Evolutionary conservation across 148 eudicot species (phyloP), one percentile per base, ranked within the genome.

Genomic region (Arbutus unedo): DNA sequence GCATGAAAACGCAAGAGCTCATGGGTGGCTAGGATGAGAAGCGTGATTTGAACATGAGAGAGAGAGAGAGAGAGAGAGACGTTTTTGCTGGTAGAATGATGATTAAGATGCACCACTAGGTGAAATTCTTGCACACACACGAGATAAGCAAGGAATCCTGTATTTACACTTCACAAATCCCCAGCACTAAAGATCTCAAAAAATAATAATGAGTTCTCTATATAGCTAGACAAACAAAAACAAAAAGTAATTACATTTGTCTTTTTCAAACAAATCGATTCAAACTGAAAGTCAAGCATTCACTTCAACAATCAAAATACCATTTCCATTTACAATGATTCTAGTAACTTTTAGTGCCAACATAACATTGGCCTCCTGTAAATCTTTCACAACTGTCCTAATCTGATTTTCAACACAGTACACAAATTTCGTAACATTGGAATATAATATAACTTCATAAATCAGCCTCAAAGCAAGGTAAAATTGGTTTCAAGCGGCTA

Each of bases 71-170:
- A 67, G 72, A 57, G 62, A 18, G 62, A 66, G 56, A 23, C 78
- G 56, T 75, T 75, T 50, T 49, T 9, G 31, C 1, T 76, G 76
- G 23, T 3, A 41, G 41, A 11, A 70, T 70, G 74, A 70, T 3
- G 14, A 43, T 70, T 41, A 19, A 13, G 48, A 6, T 6, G 51
- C 74, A 50, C 41, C 57, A 48, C 41, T 41, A 48, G 23, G 18
- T 11, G 57, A 48, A 23, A 23, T 21, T 50, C 59, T 19, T 47
- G 3, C 59, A 13, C 18, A 11, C 43, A 76, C 47, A 76, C 62
- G 60, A 76, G 79, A 76, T 51, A 76, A 76, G 57, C 79, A 31
- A 76, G 79, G 62, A 54, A 54, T 49, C 38, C 18, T 51, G 79
- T 6, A 41, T 74, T n/a, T 21, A 13, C 25, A 8, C 38, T 48